Evolutionary conservation across 345 rosid species (phyloP).

Genomic region (Melaleuca quinquenervia): DNA sequence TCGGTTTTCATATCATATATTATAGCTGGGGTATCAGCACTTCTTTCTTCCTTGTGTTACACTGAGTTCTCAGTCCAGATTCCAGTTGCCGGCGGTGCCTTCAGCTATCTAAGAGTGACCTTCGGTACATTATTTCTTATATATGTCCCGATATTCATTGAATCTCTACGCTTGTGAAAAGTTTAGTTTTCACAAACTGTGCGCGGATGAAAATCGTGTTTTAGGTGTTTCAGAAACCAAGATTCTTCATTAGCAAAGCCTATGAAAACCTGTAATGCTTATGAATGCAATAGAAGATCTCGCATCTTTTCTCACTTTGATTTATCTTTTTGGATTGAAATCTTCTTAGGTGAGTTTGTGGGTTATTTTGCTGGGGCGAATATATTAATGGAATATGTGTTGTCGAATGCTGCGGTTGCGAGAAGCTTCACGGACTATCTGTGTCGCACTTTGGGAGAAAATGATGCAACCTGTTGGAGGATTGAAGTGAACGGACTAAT

Average conservation of each 20-base stretch:
- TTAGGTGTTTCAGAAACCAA: background rate
- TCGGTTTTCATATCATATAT: constrained; percentile 78
- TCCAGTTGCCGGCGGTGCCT: constrained; percentile 96
- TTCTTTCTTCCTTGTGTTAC: constrained; percentile 87
- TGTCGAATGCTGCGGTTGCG: constrained; percentile 90
- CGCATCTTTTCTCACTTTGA: background rate
- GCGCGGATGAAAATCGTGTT: background rate
- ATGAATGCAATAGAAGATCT: background rate
- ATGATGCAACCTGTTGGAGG: constrained; percentile 55
- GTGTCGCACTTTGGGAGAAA: constrained; percentile 54
- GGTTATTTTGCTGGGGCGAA: constrained; percentile 90
- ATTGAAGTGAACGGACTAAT: constrained; percentile 45
- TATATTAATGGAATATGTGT: constrained; percentile 84
- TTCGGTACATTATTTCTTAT: constrained; percentile 40
- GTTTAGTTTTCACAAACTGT: background rate
- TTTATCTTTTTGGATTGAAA: background rate
- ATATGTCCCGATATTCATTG: background rate
- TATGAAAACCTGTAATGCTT: background rate
- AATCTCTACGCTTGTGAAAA: background rate
- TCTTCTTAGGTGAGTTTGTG: constrained; percentile 58
- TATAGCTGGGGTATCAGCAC: constrained; percentile 74
- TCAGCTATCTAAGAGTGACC: constrained; percentile 86
- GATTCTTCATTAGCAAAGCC: background rate
- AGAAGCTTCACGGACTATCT: constrained; percentile 80
- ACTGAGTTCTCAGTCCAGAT: constrained; percentile 86